Evolutionary conservation across 257 asterid species (phyloP), one percentile per base, ranked within the genome.

Genomic region (Nicotiana undulata): DNA sequence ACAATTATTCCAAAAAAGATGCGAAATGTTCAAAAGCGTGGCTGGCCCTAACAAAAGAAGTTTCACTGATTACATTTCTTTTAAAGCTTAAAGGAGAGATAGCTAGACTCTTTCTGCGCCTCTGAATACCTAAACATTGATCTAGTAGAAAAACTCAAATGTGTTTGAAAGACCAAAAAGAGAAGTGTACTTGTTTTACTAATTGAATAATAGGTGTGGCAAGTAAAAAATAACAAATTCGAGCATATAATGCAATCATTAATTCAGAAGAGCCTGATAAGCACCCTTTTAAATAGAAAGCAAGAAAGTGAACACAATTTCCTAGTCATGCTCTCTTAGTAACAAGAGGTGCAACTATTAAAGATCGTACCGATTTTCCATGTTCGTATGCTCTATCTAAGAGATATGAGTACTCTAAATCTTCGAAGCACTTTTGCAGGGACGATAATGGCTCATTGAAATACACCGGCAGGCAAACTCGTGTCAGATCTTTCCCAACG

Each of bases 371-470:
- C 97, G 83, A 87, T 90, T 90, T 92, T 81, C 99, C 99, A 79
- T 92, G 90, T 87, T 92, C 95, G 79, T 92, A 92, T 64, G 99
- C 98, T 81, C 80, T 91, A 88, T 93, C 98, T 88, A 95, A 81
- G 74, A 95, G 98, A 87, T 92, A 84, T 51, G 97, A 95, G 86
- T 95, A 95, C 88, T 95, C 98, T 55, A 95, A 86, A 83, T 95
- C 98, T 86, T 95, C 98, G 46, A 89, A 93, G 84, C 98, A 92
- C 78, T 92, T 95, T 81, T 95, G 98, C 83, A 95, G 88, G 63
- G 98, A 89, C 13, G 98, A 95, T 56, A 93, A 79, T 6, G 98
- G 98, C 89, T 95, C 98, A 22, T 95, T 95, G 81, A 95, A 95
- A 85, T 89, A 95, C 65, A 95, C 98, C 20, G 98, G 98, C 66